Evolutionary conservation across 768 basidiomycete species (phyloP), one percentile per base, ranked within the genome.

Genomic region (Coprinopsis cinerea): DNA sequence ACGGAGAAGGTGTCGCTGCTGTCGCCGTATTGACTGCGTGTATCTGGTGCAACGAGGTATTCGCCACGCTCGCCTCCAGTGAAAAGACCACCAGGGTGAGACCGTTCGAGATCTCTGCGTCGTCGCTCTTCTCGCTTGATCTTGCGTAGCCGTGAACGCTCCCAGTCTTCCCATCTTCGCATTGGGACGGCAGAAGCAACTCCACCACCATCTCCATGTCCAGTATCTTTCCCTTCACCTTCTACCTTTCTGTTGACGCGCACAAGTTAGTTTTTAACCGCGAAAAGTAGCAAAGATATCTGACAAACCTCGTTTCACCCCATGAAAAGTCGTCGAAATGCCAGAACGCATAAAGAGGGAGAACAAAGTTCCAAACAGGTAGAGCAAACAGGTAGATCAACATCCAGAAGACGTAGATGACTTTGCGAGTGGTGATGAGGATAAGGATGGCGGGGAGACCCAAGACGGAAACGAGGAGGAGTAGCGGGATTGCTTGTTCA

Each of bases 91-190:
- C 76, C 71, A 25, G 86, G 85, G 63, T 88, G 83, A 27, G 73
- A 65, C 37, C 89, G 80, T 60, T 93, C 92, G 56, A 96, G 78
- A 5, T 97, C 92, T 59, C 73, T 75, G 51, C 85, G 71, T 50
- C 92, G 74, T 56, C 85, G 77, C 58, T 92, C 90, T 60, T 96
- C 94, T 1, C 96, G 83, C 53, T 80, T 82, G 26, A 95, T 54
- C 68, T 97, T 98, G 44, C 95, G 85, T 41, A 98, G 74, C 37
- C 96, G 78, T 22, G 92, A 95, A 20, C 93, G 82, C 62, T 99
- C 96, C 96, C 95, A 99, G 59, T 99, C 95, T 67, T 98, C 96
- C 96, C 96, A 99, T 44, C 95, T 79, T n/a, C 95, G 82, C 62
- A 98, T 69, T 0, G 96, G 92, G n/a, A 98, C 81, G 0, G 78